Evolutionary conservation across 2,329 filamentous ascomycete genomes (phyloP).

Genomic region (Colletotrichum musae): DNA sequence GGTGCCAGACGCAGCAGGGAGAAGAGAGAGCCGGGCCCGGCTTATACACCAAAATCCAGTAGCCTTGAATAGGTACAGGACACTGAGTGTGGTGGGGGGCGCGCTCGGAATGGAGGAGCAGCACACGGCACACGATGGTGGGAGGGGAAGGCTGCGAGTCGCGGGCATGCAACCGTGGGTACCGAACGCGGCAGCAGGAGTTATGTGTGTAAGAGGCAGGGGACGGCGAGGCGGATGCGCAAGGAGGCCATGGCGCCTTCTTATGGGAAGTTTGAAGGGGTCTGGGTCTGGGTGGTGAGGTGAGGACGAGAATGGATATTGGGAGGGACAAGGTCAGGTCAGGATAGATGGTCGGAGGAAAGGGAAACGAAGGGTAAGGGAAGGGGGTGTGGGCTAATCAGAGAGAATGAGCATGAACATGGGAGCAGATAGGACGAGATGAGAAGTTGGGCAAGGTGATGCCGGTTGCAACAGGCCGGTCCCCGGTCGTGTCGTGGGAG

Average conservation of each 20-base stretch:
- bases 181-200: constrained; percentile 1
- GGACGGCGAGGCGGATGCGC: constrained; percentile 14
- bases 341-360: not conserved
- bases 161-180: constrained; percentile 34
- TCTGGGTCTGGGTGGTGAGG: constrained; percentile 20
- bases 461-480: constrained; percentile 37
- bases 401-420: constrained; percentile 20
- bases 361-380: constrained; percentile 4
- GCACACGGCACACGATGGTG: constrained; percentile 5
- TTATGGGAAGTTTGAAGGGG: constrained; percentile 33
- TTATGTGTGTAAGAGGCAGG: constrained; percentile 25
- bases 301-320: not conserved
- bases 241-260: constrained; percentile 38
- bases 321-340: constrained; percentile 1
- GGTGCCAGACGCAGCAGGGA: not conserved
- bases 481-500: constrained; percentile 32
- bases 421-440: constrained; percentile 25
- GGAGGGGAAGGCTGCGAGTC: constrained; percentile 13
- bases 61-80: not conserved
- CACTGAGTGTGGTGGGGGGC: not conserved
- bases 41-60: constrained; percentile 10
- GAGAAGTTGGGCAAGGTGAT: constrained; percentile 38
- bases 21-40: not conserved
- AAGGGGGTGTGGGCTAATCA: constrained; percentile 33
- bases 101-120: not conserved